A percentile compares a stretch with the other conserved stretches of the same genome.
phyloP scores from a whole-genome alignment of 805 yeast species.

The Spathaspora hagerdaliae region DNA sequence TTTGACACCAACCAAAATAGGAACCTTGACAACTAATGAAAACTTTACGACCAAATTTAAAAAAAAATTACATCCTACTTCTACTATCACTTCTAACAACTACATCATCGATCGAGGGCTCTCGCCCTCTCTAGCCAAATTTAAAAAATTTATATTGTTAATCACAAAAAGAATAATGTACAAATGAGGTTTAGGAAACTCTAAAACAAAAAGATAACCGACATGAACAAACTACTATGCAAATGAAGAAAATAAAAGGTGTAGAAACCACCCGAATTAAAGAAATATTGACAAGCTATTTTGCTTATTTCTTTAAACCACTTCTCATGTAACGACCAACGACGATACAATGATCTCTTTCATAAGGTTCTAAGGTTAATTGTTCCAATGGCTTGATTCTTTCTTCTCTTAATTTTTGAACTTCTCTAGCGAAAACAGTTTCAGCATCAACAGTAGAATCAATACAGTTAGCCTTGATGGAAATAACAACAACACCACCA shows the following conservation, averaged over 20 bases:
- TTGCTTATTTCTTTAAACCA: constrained; percentile 50
- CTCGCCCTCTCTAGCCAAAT: too few species aligned
- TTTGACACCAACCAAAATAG: too few species aligned
- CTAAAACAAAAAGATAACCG: not conserved
- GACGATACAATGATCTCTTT: constrained; percentile 99
- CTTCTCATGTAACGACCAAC: constrained; percentile 95
- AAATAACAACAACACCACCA: constrained; percentile 97
- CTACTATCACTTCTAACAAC: too few species aligned
- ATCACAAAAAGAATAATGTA: not conserved
- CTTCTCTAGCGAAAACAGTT: constrained; percentile 99
- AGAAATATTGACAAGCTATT: too few species aligned
- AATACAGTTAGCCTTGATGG: constrained; percentile 99
- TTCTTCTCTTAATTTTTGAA: constrained; percentile 97
- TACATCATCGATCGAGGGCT: too few species aligned
- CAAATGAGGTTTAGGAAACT: not conserved
- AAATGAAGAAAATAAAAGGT: not conserved
- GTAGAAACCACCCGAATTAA: too few species aligned
- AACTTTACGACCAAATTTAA: too few species aligned
- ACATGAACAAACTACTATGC: not conserved
- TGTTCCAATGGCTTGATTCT: constrained; percentile 98
- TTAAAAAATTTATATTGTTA: not conserved
- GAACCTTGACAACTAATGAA: too few species aligned
- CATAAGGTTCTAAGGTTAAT: constrained; percentile 98
- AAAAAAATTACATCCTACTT: too few species aligned
- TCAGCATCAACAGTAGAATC: constrained; percentile 99